Evolutionary conservation across 2,329 filamentous ascomycete genomes (phyloP).

Genomic region (Parafenestella ontariensis): DNA sequence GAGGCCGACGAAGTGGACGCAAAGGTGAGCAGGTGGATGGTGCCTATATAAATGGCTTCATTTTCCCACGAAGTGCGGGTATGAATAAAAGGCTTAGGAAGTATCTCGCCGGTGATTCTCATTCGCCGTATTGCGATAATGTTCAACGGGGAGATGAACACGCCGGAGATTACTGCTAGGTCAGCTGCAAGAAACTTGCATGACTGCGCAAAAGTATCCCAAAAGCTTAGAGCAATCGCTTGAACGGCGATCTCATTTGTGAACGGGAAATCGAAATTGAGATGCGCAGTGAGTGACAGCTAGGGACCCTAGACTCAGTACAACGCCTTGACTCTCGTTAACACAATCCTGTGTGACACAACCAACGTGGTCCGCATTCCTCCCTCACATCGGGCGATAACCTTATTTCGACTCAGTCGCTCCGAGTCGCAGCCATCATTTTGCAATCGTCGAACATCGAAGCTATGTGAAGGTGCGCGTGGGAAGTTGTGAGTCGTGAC

Average conservation of each 20-base stretch:
- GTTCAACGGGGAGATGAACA: too few species aligned
- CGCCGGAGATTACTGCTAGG: background rate
- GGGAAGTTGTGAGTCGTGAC: slow-evolving; percentile 2
- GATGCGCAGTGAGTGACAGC: slow-evolving; percentile 7
- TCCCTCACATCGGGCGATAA: slow-evolving; percentile 2
- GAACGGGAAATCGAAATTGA: slow-evolving; percentile 6
- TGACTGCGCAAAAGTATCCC: background rate
- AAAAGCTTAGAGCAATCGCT: slow-evolving; percentile 7
- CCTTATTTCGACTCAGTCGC: slow-evolving; percentile 6
- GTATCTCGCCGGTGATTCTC: too few species aligned
- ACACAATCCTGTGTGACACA: background rate
- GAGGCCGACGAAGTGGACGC: too few species aligned
- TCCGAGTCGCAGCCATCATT: background rate
- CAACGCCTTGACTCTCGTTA: background rate
- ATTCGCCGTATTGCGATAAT: too few species aligned
- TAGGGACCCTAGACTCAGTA: background rate
- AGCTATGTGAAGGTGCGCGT: slow-evolving; percentile 1
- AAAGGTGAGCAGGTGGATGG: too few species aligned
- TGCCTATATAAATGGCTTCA: too few species aligned
- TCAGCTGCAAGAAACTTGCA: background rate
- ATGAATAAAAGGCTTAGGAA: too few species aligned
- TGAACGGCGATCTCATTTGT: background rate
- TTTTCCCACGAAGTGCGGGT: too few species aligned
- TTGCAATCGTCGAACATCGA: too few species aligned
- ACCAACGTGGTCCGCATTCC: background rate